Evolutionary conservation across 257 asterid genomes (phyloP).

Genomic region (Nemophila menziesii): DNA sequence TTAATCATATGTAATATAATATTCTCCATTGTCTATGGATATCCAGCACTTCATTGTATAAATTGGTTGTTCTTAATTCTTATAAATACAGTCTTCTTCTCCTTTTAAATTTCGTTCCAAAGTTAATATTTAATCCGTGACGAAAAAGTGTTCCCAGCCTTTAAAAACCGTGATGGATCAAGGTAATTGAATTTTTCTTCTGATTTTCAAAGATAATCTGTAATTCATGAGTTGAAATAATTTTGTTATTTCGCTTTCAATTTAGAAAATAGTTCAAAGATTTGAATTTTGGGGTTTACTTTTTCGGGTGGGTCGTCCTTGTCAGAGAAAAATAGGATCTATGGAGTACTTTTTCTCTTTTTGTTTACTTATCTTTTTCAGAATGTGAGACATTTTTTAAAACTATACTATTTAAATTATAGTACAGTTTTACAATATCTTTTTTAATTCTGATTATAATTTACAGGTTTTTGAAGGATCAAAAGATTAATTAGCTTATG

Average conservation of each 20-base stretch:
- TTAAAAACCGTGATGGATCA: no score
- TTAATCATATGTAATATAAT: no score
- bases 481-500: conserved; percentile 26
- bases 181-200: no score
- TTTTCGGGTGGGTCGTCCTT: conserved; percentile 4
- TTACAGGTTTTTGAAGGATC: not conserved
- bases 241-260: not conserved
- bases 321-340: conserved; percentile 44
- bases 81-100: no score
- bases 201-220: not conserved
- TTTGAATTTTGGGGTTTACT: conserved; percentile 21
- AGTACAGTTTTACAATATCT: no score
- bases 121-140: no score
- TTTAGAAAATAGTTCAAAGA: conserved; percentile 10
- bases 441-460: not conserved
- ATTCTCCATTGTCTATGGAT: not conserved
- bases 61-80: no score
- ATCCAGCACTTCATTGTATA: not conserved
- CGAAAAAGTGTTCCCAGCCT: no score
- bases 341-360: conserved; percentile 25
- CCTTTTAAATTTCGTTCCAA: no score
- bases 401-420: not conserved
- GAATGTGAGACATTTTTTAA: conserved; percentile 5
- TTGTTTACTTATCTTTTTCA: conserved; percentile 17
- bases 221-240: not conserved